Base-by-base conservation (phyloP, 1,284 basidiomycete species). In the Cryptococcus hybrid region DNA sequence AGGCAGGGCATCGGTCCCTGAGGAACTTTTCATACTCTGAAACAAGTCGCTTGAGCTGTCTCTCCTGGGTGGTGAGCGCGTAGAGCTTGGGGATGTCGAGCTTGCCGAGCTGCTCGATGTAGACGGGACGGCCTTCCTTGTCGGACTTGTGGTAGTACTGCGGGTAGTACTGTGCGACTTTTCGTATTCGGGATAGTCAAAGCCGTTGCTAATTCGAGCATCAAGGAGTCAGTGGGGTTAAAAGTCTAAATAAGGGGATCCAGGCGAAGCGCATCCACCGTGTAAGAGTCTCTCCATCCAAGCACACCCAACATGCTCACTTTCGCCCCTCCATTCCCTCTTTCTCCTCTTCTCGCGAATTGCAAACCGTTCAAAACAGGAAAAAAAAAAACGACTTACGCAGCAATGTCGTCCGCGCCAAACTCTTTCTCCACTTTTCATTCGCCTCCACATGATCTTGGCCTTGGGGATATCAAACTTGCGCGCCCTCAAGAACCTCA, bases 141-240 rank as follows among this genome's bases (percentile, higher is more conserved):
- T 99, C 95, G 64, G 83, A 89, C 82, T 94, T 95, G 82, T 97
- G 95, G 78, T 98, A 94, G 80, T 85, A 98, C 74, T 96, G 91
- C 1, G 95, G 94, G 76, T 97, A 98, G 73, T 90, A 91, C 79
- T 92, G 88, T 82, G 92, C 86, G 9, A 98, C 92, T 66, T 30
- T 12, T n/a, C 40, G n/a, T 88, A 88, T 79, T 98, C 95, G 59
- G 84, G 85, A 78, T 94, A 98, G 61, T 89, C 85, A 77, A 97
- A 98, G 71, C 74, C 74, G 68, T 86, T 87, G 66, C 90, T 92
- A 64, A 24, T 24, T 24, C 24, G 24, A 24, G 24, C 39, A 30
- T 12, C 7, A 24, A 24, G 8, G 12, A 7, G 46, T 24, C 13
- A 30, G 46, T 2, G 12, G 12, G 46, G 46, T n/a, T 47, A n/a